phyloP scores from a whole-genome alignment of 306 rosid genomes.

The Cucurbita argyrosperma region DNA sequence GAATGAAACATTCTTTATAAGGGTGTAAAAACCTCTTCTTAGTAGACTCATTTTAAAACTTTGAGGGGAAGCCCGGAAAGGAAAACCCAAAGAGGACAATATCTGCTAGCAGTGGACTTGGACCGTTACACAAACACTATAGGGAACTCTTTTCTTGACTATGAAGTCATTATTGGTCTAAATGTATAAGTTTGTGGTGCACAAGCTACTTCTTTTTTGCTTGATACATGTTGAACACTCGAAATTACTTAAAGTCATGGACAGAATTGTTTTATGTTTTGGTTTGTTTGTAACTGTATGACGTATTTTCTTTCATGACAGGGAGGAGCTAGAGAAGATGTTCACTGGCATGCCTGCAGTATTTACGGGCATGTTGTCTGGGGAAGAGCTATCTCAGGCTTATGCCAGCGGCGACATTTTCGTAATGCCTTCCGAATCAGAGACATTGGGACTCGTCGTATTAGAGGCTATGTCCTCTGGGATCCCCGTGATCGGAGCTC shows the following conservation, averaged over 20 bases:
- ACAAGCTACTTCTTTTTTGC: neutral
- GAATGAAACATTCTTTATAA: too few species aligned
- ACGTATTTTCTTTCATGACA: slow-evolving; percentile 19
- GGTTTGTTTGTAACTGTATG: neutral
- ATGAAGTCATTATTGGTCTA: neutral
- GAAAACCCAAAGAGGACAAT: too few species aligned
- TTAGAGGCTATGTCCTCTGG: slow-evolving; percentile 98
- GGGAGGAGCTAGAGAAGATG: slow-evolving; percentile 81
- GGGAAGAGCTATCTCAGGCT: slow-evolving; percentile 93
- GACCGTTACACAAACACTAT: neutral
- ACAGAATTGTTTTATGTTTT: neutral
- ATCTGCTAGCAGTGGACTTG: too few species aligned
- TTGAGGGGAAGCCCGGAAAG: too few species aligned
- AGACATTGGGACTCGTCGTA: slow-evolving; percentile 89
- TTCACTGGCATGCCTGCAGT: slow-evolving; percentile 83
- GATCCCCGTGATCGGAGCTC: slow-evolving; percentile 82
- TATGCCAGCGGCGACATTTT: slow-evolving; percentile 89
- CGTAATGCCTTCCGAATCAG: slow-evolving; percentile 95
- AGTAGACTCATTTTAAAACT: too few species aligned
- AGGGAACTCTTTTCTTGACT: neutral
- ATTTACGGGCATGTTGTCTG: slow-evolving; percentile 90
- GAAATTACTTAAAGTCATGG: neutral
- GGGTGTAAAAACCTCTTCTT: too few species aligned
- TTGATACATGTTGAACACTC: neutral
- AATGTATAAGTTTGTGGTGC: neutral